Evolutionary conservation across 768 basidiomycete genomes (phyloP), one percentile per base, ranked within the genome.

Genomic region (Candolleomyces aberdarensis): DNA sequence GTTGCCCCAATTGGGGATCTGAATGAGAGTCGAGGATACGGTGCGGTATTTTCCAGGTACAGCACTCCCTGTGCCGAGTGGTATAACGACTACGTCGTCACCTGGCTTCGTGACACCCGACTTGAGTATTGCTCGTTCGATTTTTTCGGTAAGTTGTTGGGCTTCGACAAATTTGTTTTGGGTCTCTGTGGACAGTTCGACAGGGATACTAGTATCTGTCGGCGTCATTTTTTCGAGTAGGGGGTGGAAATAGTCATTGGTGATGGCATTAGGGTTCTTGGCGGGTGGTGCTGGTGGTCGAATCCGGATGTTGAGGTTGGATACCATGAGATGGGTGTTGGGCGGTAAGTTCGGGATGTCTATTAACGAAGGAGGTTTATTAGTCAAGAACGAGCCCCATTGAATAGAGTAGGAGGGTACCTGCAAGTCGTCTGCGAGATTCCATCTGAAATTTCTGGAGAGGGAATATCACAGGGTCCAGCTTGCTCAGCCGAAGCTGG

Each of bases 31-130:
- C 0, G 87, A 81, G 15, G 91, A 91, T 2, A 91, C 90, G 91
- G 97, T 98, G 59, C 96, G 83, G 66, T 93, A 93, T 70, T 88
- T 92, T 43, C 82, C 88, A 0, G 96, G 93, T 44, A 92, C 71
- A 0, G 93, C 88, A 67, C 94, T 96, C 2, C 92, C 91, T 0
- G 96, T 98, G 3, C 96, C 96, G 6, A 98, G 78, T 1, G 94
- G 82, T 8, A 91, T 82, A 48, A 98, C 76, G 9, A 72, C 74
- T 8, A 98, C 82, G 52, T 91, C 82, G 44, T 84, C 81, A 1
- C 91, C 92, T 36, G 61, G 62, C 22, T 60, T 41, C 40, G 71
- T 76, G 57, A 51, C 63, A 19, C 46, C 39, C 20, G 36, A 64
- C 31, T n/a, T 60, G 51, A 63, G 63, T 57, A 52, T 64, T 49